Base-by-base conservation (phyloP, 2,329 filamentous ascomycete genomes). In the Curvularia eragrostidis region DNA sequence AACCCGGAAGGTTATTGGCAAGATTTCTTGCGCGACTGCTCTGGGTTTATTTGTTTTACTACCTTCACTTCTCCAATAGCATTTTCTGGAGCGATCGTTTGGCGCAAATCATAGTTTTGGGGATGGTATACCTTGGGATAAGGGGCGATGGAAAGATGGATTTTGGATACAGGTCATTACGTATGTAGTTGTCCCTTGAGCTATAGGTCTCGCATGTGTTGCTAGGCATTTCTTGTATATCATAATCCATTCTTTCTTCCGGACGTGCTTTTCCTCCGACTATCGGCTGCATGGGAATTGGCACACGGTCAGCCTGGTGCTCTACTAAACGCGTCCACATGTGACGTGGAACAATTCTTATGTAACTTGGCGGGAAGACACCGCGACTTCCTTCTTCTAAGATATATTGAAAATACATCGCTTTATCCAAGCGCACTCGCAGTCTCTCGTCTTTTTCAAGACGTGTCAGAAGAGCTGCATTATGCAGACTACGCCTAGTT, bases 21-120 rank as follows among this genome's bases (percentile, higher is more conserved):
- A 30, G 39, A 26, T 30, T 47, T 47, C 36, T 43, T 51, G 21
- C 15, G 32, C 38, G 21, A 36, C 23, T 34, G 39, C 23, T 30
- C n/a, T 41, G 24, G 28, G 21, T 23, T 47, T 42, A 38, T 23
- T 52, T 38, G 50, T 52, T 60, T 54, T 59, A 32, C 10, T 23
- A 47, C 15, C 36, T 61, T 68, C 62, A 42, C 54, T 65, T 66
- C 63, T 59, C 61, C 63, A 19, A 62, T 54, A 70, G 72, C 72
- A 75, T 76, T 75, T 74, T 63, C 69, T 62, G 72, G 72, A 74
- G 72, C 73, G 66, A 64, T 64, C 67, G 64, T 65, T 65, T 66
- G 65, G 65, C 52, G 62, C 56, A 67, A 61, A 68, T 70, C 62
- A 69, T 69, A 67, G 65, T 61, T 67, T 69, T 68, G 63, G 62